Evolutionary conservation across 371 early-diverging fungal species (phyloP).

Genomic region (Dentiscutata heterogama): DNA sequence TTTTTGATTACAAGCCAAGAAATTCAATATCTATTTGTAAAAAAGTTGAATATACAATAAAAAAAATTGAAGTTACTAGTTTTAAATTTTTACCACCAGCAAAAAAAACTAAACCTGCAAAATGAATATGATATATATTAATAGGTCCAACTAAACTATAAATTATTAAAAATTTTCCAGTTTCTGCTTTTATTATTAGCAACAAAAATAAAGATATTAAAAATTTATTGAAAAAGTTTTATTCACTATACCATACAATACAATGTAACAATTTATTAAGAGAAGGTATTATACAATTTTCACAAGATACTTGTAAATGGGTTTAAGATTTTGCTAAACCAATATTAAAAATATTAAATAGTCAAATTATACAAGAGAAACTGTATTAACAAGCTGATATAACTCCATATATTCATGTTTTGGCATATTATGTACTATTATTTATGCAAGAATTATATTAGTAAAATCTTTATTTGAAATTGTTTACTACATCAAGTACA

Average conservation of each 20-base stretch:
- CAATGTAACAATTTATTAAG: neutral
- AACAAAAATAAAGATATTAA: neutral
- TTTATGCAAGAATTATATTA: conserved; percentile 1
- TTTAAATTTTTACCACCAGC: conserved; percentile 5
- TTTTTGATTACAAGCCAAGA: neutral
- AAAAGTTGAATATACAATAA: neutral
- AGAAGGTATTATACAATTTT: neutral
- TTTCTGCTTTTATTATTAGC: neutral
- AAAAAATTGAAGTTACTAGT: neutral
- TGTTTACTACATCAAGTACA: conserved; percentile 12
- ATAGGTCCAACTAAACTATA: neutral
- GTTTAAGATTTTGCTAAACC: neutral
- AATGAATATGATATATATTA: neutral
- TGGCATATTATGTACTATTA: neutral
- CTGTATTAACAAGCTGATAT: neutral
- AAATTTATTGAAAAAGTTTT: neutral
- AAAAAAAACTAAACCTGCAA: conserved; percentile 9
- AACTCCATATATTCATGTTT: neutral
- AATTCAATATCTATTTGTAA: neutral
- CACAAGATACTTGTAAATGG: neutral
- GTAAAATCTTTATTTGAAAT: neutral
- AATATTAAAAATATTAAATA: neutral
- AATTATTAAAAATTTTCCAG: neutral
- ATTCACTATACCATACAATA: neutral
- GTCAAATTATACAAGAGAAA: neutral